Evolutionary conservation across 1,284 basidiomycete genomes (phyloP).

Genomic region (Amylostereum chailletii): DNA sequence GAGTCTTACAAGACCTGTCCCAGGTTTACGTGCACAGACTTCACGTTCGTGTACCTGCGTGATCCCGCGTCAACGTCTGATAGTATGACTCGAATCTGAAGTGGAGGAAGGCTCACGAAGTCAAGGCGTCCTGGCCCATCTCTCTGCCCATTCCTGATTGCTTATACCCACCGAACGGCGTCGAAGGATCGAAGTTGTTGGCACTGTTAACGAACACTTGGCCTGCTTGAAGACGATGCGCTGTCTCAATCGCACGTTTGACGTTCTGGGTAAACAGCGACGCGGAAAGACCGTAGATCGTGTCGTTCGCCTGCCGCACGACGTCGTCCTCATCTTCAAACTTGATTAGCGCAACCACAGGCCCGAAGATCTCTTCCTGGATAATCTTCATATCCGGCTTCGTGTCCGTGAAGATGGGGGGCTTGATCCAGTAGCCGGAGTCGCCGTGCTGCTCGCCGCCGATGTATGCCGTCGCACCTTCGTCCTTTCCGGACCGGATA

Average conservation of each 20-base stretch:
- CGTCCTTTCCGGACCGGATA: slow-evolving; percentile 77
- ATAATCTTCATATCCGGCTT: slow-evolving; percentile 80
- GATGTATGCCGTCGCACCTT: slow-evolving; percentile 74
- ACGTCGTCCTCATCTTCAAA: slow-evolving; percentile 61
- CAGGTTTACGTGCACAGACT: background rate
- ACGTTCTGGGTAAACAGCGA: slow-evolving; percentile 82
- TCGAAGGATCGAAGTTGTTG: slow-evolving; percentile 54
- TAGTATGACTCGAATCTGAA: background rate
- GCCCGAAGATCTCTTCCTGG: slow-evolving; percentile 77
- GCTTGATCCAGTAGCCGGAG: slow-evolving; percentile 71
- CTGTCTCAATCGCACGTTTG: slow-evolving; percentile 65
- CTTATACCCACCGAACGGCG: slow-evolving; percentile 90
- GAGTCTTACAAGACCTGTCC: background rate
- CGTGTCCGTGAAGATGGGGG: slow-evolving; percentile 84
- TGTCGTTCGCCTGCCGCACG: slow-evolving; percentile 77
- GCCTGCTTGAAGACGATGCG: slow-evolving; percentile 76
- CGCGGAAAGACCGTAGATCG: slow-evolving; percentile 79
- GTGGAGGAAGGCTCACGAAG: slow-evolving; percentile 35
- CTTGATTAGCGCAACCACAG: slow-evolving; percentile 37
- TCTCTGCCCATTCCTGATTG: slow-evolving; percentile 80
- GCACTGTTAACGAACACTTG: slow-evolving; percentile 78
- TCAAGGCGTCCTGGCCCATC: slow-evolving; percentile 75
- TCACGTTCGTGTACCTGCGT: background rate
- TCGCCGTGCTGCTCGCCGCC: slow-evolving; percentile 73
- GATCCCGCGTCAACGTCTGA: background rate